Base-by-base conservation (phyloP, 148 eudicot genomes). In the Pouteria glomerata region DNA sequence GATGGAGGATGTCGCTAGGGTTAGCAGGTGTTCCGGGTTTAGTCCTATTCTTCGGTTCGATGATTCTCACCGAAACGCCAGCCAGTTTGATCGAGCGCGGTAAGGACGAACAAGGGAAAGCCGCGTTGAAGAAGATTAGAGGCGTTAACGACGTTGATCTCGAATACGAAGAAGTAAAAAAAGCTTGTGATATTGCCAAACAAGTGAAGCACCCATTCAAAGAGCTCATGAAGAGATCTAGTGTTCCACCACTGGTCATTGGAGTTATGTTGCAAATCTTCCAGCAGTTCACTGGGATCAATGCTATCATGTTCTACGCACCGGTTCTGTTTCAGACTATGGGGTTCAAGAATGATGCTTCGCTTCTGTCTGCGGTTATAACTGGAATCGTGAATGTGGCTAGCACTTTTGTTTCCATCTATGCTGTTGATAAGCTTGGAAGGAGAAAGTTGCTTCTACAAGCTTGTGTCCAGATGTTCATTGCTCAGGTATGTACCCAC, bases 241-340 rank as follows among this genome's bases (percentile, higher is more conserved):
- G 86, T 44, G 34, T 77, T 11, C 90, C 90, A 0, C 82, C 88
- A 0, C 66, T 87, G 2, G 35, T 82, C 3, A 78, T 84, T 4
- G 82, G 73, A 6, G 61, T 77, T 0, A 1, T 39, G 11, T 52
- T 87, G 37, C 91, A 87, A 50, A 69, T 87, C 0, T 87, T 87
- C n/a, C n/a, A n/a, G n/a, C n/a, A n/a, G n/a, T n/a, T n/a, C n/a
- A n/a, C n/a, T n/a, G n/a, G n/a, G n/a, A 87, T 87, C 14, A 87
- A 87, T 44, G 91, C 86, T 0, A 74, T 87, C 19, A 87, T 87
- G 91, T 87, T n/a, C n/a, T n/a, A n/a, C n/a, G n/a, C n/a, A n/a
- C n/a, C n/a, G n/a, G n/a, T n/a, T n/a, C n/a, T n/a, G 52, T 87
- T 87, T 71, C 88, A 83, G 19, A 87, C 91, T 5, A 24, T 87